Evolutionary conservation across 208 protist species (phyloP).

Genomic region (Wallacemonas sp.): DNA sequence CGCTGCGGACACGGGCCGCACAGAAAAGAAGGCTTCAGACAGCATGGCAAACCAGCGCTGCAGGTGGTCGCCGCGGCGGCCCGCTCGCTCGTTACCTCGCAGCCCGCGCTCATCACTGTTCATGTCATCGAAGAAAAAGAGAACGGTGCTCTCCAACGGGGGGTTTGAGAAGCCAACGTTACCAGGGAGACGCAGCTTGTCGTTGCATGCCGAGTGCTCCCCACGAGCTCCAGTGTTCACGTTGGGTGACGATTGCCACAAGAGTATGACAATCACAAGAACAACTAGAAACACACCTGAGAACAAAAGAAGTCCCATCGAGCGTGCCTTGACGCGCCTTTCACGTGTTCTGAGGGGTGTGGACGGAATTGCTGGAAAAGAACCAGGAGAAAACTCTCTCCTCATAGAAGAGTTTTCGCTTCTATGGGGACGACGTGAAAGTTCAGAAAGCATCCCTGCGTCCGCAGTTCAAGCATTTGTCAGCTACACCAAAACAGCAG

Average conservation of each 20-base stretch:
- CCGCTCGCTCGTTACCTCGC: too few species aligned
- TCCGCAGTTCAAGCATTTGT: too few species aligned
- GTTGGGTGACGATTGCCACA: neutral
- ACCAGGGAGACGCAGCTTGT: neutral
- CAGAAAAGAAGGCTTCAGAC: slow-evolving; percentile 34
- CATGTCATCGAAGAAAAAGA: slow-evolving; percentile 25
- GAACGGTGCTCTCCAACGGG: slow-evolving; percentile 30
- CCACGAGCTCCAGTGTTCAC: too few species aligned
- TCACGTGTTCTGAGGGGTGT: neutral
- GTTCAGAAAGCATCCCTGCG: neutral
- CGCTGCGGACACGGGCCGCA: slow-evolving; percentile 2
- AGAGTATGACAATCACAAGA: neutral
- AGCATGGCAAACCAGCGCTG: slow-evolving; percentile 5
- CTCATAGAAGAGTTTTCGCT: too few species aligned
- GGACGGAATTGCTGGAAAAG: neutral
- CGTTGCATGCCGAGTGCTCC: slow-evolving; percentile 2
- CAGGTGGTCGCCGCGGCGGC: too few species aligned
- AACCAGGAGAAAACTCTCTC: too few species aligned
- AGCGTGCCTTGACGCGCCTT: neutral
- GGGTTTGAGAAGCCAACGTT: slow-evolving; percentile 17
- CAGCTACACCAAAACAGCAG: too few species aligned
- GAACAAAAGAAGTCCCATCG: neutral
- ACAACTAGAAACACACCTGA: too few species aligned
- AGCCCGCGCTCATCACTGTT: too few species aligned
- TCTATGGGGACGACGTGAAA: too few species aligned